Conservation (phyloP, 345 rosid genomes). For the Jatropha curcas region DNA sequence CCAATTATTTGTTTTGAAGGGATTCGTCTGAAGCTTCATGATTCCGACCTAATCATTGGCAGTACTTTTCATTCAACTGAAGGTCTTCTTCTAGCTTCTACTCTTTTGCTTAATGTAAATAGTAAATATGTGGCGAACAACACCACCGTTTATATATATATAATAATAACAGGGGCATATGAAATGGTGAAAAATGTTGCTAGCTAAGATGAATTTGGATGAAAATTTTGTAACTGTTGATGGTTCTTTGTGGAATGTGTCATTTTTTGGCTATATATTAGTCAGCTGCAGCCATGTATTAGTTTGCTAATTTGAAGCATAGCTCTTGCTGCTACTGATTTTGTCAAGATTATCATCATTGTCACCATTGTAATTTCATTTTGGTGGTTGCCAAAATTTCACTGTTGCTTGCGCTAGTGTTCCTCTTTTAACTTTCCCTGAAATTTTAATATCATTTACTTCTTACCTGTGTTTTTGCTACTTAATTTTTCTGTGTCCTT, state of each 20-base stretch:
- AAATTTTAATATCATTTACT: not conserved
- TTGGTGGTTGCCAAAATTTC: not conserved
- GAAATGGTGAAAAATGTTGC: not conserved
- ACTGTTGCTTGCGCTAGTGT: not conserved
- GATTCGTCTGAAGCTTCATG: not conserved
- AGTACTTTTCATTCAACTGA: not conserved
- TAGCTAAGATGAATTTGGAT: not conserved
- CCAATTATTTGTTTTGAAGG: conserved; percentile 7
- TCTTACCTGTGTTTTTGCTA: not conserved
- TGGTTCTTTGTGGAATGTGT: not conserved
- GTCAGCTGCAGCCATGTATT: not conserved
- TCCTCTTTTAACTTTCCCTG: not conserved
- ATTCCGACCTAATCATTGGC: not conserved
- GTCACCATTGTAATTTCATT: not conserved
- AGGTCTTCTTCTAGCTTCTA: not conserved
- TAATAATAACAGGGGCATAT: conserved; percentile 4
- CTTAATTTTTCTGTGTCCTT: not conserved
- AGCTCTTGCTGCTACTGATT: not conserved
- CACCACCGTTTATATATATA: not conserved
- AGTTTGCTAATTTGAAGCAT: not conserved
- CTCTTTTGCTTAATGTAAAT: not conserved
- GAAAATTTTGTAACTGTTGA: not conserved
- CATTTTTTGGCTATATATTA: not conserved
- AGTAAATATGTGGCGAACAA: not conserved
- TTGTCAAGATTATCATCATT: not conserved